Conservation (phyloP, 78 protist genomes). For the Bigelowiella natans region DNA sequence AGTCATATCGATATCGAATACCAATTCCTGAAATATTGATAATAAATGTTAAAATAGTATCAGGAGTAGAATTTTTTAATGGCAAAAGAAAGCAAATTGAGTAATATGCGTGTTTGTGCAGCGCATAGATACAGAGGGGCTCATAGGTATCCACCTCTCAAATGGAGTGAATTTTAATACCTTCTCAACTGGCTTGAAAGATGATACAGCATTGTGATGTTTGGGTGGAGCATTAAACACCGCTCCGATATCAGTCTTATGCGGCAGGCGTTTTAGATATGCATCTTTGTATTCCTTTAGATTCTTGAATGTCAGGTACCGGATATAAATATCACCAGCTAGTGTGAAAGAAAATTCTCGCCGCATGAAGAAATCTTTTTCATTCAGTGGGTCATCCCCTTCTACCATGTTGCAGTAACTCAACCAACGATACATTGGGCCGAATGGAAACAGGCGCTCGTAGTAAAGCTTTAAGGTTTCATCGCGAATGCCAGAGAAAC, state of each 20-base stretch:
- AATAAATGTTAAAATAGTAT: not conserved
- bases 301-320: slow-evolving; percentile 12
- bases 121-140: not conserved
- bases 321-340: slow-evolving; percentile 19
- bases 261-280: not conserved
- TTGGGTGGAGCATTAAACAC: slow-evolving; percentile 12
- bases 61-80: not conserved
- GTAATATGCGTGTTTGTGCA: not conserved
- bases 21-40: not conserved
- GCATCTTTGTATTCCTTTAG: not conserved
- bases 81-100: not conserved
- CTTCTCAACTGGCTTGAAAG: not conserved
- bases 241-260: slow-evolving; percentile 34
- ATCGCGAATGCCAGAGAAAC: not conserved
- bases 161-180: not conserved
- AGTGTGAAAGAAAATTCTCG: slow-evolving; percentile 32
- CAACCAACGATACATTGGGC: slow-evolving; percentile 22
- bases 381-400: not conserved
- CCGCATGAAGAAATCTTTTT: not conserved
- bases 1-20: slow-evolving; percentile 89
- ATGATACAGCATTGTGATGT: not conserved
- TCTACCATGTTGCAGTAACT: not conserved
- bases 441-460: slow-evolving; percentile 19
- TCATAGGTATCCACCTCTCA: too few relatives aligned
- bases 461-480: not conserved